Evolutionary conservation across 2,329 filamentous ascomycete species (phyloP).

Genomic region (Alternaria triticina): DNA sequence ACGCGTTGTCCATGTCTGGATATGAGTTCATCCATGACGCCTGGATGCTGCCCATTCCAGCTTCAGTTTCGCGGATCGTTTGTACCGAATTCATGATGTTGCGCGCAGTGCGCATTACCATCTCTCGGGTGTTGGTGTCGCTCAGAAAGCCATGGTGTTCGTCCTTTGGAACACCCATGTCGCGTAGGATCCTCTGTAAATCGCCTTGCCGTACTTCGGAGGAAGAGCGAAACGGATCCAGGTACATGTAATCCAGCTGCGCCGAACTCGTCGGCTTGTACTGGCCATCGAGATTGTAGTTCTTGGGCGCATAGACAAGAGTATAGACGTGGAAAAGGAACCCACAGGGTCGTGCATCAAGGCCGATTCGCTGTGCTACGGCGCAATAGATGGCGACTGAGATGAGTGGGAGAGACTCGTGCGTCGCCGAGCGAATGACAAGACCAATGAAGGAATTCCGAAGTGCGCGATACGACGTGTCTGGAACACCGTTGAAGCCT

Average conservation of each 20-base stretch:
- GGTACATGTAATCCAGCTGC: constrained; percentile 67
- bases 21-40: constrained; percentile 34
- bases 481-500: constrained; percentile 73
- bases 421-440: constrained; percentile 72
- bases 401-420: constrained; percentile 84
- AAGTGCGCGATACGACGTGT: constrained; percentile 78
- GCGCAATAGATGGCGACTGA: constrained; percentile 87
- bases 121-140: constrained; percentile 68
- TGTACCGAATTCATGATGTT: constrained; percentile 81
- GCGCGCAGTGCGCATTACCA: constrained; percentile 76
- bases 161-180: constrained; percentile 53
- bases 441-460: constrained; percentile 89
- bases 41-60: constrained; percentile 25
- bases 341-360: constrained; percentile 79
- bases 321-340: constrained; percentile 87
- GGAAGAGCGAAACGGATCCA: constrained; percentile 79
- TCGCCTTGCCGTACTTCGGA: constrained; percentile 68
- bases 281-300: constrained; percentile 59
- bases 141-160: constrained; percentile 63
- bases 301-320: constrained; percentile 69
- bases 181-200: constrained; percentile 66
- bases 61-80: constrained; percentile 48
- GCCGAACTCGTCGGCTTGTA: constrained; percentile 37
- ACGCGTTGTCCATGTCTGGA: constrained; percentile 63
- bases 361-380: constrained; percentile 73